These are phyloP conservation scores for Aspergillus homomorphus DNA, from an alignment of 495 filamentous ascomycete genomes.

Conservation along the genomic window DNA sequence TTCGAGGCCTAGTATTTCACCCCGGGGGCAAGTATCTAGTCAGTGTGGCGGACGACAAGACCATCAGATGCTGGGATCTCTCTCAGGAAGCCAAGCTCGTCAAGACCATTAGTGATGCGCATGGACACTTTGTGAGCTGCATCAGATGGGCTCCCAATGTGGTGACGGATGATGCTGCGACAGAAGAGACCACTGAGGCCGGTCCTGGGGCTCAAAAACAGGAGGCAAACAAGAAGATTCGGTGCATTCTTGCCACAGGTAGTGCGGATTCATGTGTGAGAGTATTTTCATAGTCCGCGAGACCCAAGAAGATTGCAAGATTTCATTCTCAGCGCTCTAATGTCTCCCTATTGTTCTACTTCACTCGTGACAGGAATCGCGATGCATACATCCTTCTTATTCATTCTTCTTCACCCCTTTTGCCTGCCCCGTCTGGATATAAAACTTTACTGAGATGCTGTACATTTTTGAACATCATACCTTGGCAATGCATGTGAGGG, in stretches of 20 bases:
- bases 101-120: conserved; percentile 71
- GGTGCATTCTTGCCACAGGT: conserved; percentile 63
- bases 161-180: conserved; percentile 37
- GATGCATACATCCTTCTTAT: neutral
- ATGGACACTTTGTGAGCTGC: conserved; percentile 84
- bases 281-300: conserved; percentile 11
- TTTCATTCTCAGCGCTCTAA: neutral
- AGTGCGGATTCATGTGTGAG: conserved; percentile 30
- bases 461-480: neutral
- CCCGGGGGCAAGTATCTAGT: conserved; percentile 92
- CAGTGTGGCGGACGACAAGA: conserved; percentile 85
- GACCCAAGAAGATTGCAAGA: neutral
- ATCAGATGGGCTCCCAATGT: conserved; percentile 88
- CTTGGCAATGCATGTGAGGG: neutral
- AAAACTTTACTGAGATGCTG: neutral
- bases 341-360: neutral
- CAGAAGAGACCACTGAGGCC: neutral
- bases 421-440: neutral
- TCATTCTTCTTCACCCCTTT: neutral
- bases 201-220: conserved; percentile 7
- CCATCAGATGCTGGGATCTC: conserved; percentile 92
- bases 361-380: neutral
- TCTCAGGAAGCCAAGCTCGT: conserved; percentile 87
- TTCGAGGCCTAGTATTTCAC: conserved; percentile 83
- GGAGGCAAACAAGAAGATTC: conserved; percentile 38